A percentile compares a stretch with the other conserved stretches of the same genome.
These are phyloP conservation scores for Saccharomyces uvarum DNA, from an alignment of 1,139 yeast species.

Conservation along the genomic window DNA sequence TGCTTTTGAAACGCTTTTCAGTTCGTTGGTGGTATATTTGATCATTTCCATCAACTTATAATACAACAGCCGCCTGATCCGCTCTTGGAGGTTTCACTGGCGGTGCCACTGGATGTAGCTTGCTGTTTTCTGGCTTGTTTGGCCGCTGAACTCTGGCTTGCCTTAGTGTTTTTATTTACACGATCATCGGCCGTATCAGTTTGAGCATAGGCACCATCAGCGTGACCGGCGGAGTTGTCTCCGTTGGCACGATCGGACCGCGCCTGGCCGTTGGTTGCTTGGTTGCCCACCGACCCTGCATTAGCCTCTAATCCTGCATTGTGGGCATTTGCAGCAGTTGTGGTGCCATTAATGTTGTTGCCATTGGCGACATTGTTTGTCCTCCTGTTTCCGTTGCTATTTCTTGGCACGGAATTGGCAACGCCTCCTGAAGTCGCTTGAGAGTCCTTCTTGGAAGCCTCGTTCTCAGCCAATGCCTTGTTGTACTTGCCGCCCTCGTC, in stretches of 20 bases:
- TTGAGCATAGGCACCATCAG: not conserved
- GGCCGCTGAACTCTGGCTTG: not conserved
- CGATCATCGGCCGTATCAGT: not conserved
- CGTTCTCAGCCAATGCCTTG: slow-evolving; percentile 4
- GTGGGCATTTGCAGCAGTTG: not conserved
- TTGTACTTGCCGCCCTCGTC: slow-evolving; percentile 34
- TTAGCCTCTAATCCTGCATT: not conserved
- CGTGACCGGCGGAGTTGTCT: not conserved
- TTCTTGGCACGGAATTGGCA: not conserved
- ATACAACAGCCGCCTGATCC: not conserved
- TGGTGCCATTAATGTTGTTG: not conserved
- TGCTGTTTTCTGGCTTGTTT: not conserved
- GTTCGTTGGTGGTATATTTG: not conserved
- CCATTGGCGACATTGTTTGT: not conserved
- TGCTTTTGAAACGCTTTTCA: not conserved
- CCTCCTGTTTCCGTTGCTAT: not conserved
- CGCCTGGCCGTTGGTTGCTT: not conserved
- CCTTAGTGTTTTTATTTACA: not conserved
- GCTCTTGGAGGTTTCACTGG: not conserved
- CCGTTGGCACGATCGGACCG: not conserved
- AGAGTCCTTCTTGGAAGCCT: not conserved
- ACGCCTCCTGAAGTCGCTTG: not conserved
- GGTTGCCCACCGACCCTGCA: not conserved
- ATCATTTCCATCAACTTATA: not conserved
- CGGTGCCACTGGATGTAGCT: not conserved